Base-by-base conservation (phyloP, 371 early-diverging fungal genomes). In the Mortierella sp. region DNA sequence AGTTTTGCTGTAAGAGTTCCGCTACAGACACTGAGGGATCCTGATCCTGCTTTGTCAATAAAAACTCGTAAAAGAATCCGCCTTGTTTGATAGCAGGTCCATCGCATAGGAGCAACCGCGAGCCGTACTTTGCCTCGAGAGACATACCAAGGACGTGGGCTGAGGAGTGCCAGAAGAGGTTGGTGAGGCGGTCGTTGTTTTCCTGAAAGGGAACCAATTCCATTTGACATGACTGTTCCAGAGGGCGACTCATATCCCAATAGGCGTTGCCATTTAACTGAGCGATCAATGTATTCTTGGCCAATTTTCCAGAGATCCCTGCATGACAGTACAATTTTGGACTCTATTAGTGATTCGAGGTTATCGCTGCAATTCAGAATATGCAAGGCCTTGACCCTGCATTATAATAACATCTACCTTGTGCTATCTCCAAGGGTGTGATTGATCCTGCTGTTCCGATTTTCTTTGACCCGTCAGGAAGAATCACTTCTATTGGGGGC, bases 101-200 rank as follows among this genome's bases (percentile, higher is more conserved):
- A 95, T 93, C 82, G 93, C 96, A 88, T 94, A 98, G 87, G 87
- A 97, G 88, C 90, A 97, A 10, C 92, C 97, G 75, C 84, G 90
- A 65, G 91, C 96, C 94, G 70, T 90, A 95, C 83, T 94, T 93
- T 42, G 86, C 86, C 78, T 93, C 94, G 61, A 93, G 92, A 3
- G 96, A 96, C 83, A 94, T 93, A 31, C 98, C 98, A 34, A 98
- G 85, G n/a, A 97, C 87, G 83, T 97, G 98, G 0, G 98, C 97
- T 42, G 94, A 93, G 26, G 95, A 94, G 84, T 97, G 98, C 97
- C 97, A 97, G 84, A 94, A 97, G 10, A 96, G 91, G 68, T 83
- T 83, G 76, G 91, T 89, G 68, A 90, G 94, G 61, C 93, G 94
- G 13, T 88, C 86, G 40, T 89, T 83, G 61, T 74, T 80, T 62